A percentile compares a stretch with the other conserved stretches of the same genome.
phyloP scores from a whole-genome alignment of 805 yeast species.

The Priceomyces fermenticarens region DNA sequence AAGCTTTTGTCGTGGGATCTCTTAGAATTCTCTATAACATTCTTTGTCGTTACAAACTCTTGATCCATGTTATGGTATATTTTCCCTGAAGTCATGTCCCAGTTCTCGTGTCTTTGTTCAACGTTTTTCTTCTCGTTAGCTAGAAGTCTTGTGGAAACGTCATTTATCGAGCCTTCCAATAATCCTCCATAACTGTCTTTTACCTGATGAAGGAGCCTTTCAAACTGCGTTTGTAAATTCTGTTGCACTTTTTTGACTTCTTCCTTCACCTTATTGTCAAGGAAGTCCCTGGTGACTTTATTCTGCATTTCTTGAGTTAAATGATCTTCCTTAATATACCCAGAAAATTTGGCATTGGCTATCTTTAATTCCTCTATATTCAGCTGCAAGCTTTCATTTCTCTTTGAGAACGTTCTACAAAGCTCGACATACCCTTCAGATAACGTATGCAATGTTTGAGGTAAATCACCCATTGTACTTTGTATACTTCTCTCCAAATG shows the following conservation, averaged over 20 bases:
- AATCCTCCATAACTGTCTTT: slow-evolving; percentile 5
- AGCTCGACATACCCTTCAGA: neutral
- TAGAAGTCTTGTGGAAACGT: slow-evolving; percentile 7
- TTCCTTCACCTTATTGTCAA: slow-evolving; percentile 6
- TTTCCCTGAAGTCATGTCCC: slow-evolving; percentile 10
- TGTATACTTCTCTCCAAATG: slow-evolving; percentile 1
- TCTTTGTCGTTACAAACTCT: slow-evolving; percentile 1
- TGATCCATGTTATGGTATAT: slow-evolving; percentile 7
- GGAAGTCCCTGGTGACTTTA: neutral
- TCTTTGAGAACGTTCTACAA: neutral
- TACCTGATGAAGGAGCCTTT: slow-evolving; percentile 4
- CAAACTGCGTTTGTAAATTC: slow-evolving; percentile 2
- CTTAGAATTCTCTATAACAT: neutral
- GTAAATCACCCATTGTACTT: slow-evolving; percentile 1
- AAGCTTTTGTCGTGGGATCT: slow-evolving; percentile 6
- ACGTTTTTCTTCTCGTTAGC: slow-evolving; percentile 6
- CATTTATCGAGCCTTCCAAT: slow-evolving; percentile 8
- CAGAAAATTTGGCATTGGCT: slow-evolving; percentile 12
- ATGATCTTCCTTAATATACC: slow-evolving; percentile 14
- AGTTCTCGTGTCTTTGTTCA: slow-evolving; percentile 8
- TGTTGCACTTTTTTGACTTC: slow-evolving; percentile 2
- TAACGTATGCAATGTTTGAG: slow-evolving; percentile 2
- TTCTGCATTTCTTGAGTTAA: slow-evolving; percentile 5
- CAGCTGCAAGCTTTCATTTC: slow-evolving; percentile 4
- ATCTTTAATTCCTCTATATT: slow-evolving; percentile 9